Evolutionary conservation across 2,329 filamentous ascomycete genomes (phyloP).

Genomic region (Alternaria ethzedia): DNA sequence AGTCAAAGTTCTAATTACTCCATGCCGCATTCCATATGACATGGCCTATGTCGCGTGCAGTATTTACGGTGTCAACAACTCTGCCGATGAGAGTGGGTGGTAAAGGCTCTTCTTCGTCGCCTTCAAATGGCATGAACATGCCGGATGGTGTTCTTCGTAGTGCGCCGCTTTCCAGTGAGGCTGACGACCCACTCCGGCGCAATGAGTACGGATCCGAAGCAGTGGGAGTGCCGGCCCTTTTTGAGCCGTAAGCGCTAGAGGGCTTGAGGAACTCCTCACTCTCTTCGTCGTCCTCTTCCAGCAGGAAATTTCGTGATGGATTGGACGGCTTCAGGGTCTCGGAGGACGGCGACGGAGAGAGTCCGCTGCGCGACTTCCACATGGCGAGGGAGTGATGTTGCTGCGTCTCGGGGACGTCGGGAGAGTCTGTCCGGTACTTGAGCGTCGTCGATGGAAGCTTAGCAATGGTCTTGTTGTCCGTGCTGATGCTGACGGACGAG

Average conservation of each 20-base stretch:
- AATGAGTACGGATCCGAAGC: constrained; percentile 32
- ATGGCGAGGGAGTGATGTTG: constrained; percentile 51
- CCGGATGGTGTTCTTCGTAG: constrained; percentile 82
- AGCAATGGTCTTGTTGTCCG: constrained; percentile 83
- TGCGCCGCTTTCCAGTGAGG: constrained; percentile 51
- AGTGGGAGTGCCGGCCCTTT: constrained; percentile 46
- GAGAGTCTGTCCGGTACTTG: constrained; percentile 81
- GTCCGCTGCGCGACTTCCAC: constrained; percentile 50
- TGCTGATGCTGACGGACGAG: constrained; percentile 62
- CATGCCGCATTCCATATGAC: constrained; percentile 73
- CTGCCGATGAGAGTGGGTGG: constrained; percentile 73
- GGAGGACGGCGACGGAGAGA: constrained; percentile 79
- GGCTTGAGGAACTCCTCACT: constrained; percentile 55
- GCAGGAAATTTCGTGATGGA: constrained; percentile 68
- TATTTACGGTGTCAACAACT: constrained; percentile 79
- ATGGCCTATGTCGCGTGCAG: constrained; percentile 68
- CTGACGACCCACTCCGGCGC: constrained; percentile 21
- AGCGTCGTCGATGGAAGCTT: constrained; percentile 86
- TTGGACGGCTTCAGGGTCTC: constrained; percentile 79
- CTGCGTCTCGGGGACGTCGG: constrained; percentile 67
- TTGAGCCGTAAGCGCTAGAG: constrained; percentile 43
- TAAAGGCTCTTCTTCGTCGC: constrained; percentile 67
- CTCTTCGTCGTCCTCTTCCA: constrained; percentile 62
- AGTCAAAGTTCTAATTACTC: constrained; percentile 51
- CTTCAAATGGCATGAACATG: constrained; percentile 90